Base-by-base conservation (phyloP, 2,329 filamentous ascomycete species). In the Colletotrichum sp. region DNA sequence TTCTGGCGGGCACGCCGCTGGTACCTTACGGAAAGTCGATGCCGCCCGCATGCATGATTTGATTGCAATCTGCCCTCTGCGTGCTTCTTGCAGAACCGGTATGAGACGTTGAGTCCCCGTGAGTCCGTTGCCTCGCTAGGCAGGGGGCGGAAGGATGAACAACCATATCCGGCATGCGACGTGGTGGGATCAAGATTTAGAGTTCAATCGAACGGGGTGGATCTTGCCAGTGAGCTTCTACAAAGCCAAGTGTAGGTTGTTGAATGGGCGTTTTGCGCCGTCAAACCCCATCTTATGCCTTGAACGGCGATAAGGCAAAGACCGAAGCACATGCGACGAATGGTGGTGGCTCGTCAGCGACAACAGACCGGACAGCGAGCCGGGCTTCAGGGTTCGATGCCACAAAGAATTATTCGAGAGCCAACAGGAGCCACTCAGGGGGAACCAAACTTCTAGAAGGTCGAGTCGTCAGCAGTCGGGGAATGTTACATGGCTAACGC, bases 141-240 rank as follows among this genome's bases (percentile, higher is more conserved):
- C 73, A 68, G 65, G 72, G 73, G 34, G 63, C 69, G 57, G 73
- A 76, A 76, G 63, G 69, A 59, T 30, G 63, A 76, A 68, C 26
- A 65, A 64, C 69, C 39, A 49, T 34, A 73, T 59, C 55, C 70
- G 64, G 44, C 24, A 76, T 76, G 34, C 69, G 64, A 52, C 57
- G 57, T 63, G 39, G 64, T 59, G 13, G 60, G 21, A 34, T 52
- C 39, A 34, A 30, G 21, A 49, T 57, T 57, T 59, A 68, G 32
- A 68, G 69, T 59, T 76, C 39, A 36, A 64, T 68, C 32, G 26
- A 68, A 73, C 9, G 32, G 18, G 30, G 55, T 64, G n/a, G 70
- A 65, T 68, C 39, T 76, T 18, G 72, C 30, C 18, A 39, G 55
- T 36, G 39, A 63, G 44, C 67, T 66, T 65, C 59, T 52, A 44